Conservation (phyloP, 768 basidiomycete genomes). For the Tricholoma terreum region DNA sequence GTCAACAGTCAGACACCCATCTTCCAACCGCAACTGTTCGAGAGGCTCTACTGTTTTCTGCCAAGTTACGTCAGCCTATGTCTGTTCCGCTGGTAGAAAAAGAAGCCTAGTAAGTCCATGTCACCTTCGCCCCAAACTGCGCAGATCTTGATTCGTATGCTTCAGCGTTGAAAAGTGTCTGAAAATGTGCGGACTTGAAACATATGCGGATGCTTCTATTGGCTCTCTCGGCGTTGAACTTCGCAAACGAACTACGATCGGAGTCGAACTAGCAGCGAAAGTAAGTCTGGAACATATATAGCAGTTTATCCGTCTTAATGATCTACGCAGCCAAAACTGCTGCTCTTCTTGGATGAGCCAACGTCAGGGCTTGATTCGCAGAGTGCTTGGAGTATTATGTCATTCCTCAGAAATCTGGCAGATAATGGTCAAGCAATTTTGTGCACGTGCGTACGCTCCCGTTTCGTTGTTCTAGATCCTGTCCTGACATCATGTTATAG, state of each 20-base stretch:
- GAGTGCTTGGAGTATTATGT: constrained; percentile 79
- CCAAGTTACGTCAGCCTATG: constrained; percentile 71
- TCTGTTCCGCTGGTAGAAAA: constrained; percentile 67
- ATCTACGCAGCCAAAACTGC: constrained; percentile 55
- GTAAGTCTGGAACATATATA: background rate
- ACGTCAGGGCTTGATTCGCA: constrained; percentile 87
- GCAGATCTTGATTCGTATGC: background rate
- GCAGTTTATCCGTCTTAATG: background rate
- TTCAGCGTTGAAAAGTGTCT: constrained; percentile 45
- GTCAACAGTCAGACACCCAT: constrained; percentile 85
- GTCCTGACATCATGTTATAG: constrained; percentile 17
- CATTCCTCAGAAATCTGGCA: constrained; percentile 72
- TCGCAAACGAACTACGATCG: constrained; percentile 57
- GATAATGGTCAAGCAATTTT: constrained; percentile 83
- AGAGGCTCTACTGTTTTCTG: constrained; percentile 53
- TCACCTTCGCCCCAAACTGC: background rate
- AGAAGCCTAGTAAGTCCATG: constrained; percentile 64
- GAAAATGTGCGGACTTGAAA: constrained; percentile 64
- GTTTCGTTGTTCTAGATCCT: background rate
- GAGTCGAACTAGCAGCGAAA: constrained; percentile 53
- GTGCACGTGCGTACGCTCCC: constrained; percentile 59
- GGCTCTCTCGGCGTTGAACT: constrained; percentile 51
- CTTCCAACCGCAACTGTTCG: constrained; percentile 68
- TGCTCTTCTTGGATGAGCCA: constrained; percentile 90
- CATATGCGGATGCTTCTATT: constrained; percentile 60